Evolutionary conservation across 805 yeast species (phyloP), one percentile per base, ranked within the genome.

Genomic region (Zygotorulaspora chibaensis): DNA sequence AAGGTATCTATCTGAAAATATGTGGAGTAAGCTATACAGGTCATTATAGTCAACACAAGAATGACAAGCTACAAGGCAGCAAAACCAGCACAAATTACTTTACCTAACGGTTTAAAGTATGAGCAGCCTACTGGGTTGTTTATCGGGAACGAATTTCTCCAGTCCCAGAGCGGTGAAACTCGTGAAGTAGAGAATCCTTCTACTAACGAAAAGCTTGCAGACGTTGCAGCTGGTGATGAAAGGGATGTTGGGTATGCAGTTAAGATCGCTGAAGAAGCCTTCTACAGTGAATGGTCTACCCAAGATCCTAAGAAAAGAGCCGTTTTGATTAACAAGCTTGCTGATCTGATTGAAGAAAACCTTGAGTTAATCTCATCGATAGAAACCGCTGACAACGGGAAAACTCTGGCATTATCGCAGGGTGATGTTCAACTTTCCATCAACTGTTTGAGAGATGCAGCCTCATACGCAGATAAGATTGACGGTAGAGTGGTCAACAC

Each of bases 51-150:
- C n/a, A n/a, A n/a, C n/a, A 13, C 17, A 38, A 33, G 27, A 27
- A 42, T 53, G 40, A 40, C 57, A 39, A 17, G 25, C 13, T 43
- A 38, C 35, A 31, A 46, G 16, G 41, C 45, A 8, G 67, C 69
- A 11, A 52, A 57, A 38, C 45, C 75, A 3, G 70, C 72, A 8
- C 68, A 68, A 28, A 66, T 83, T 52, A 75, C 74, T 8, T 69
- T 81, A 49, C 89, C 90, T 51, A 83, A 80, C 53, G 90, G 90
- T 23, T 54, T 69, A 27, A 69, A 73, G 29, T 84, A 83, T 61
- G 74, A 79, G 42, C 95, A 86, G 71, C 96, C 96, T 57, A 82
- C 85, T 9, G 96, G 96, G 52, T 71, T 90, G 57, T 90, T 87
- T 75, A 87, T 90, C 66, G 84, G 87, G 73, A 87, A 87, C 68